phyloP scores from a whole-genome alignment of 225 moss, liverwort and hornwort genomes.

The Polytrichum formosum region DNA sequence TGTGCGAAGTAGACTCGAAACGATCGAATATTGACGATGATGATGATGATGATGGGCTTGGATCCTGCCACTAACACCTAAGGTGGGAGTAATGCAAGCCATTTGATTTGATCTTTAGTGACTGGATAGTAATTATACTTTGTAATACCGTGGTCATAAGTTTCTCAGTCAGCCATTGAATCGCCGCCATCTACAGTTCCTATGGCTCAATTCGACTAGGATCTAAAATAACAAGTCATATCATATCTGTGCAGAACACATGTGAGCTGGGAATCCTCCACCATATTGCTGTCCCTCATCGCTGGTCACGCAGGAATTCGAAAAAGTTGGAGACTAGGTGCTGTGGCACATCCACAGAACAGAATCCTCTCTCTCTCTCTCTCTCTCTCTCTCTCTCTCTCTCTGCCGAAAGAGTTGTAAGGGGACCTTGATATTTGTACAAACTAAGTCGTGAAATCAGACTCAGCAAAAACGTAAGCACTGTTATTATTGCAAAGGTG shows the following conservation, averaged over 20 bases:
- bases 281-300: slow-evolving; percentile 12
- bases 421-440: too few species aligned
- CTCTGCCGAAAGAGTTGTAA: too few species aligned
- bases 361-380: too few species aligned
- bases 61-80: slow-evolving; percentile 15
- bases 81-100: neutral
- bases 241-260: slow-evolving; percentile 3
- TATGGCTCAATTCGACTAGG: slow-evolving; percentile 2
- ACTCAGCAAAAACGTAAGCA: too few species aligned
- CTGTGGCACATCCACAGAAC: slow-evolving; percentile 1
- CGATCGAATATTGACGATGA: neutral
- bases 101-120: too few species aligned
- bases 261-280: slow-evolving; percentile 14
- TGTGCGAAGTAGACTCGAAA: too few species aligned
- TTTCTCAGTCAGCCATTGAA: neutral
- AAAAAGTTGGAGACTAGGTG: slow-evolving; percentile 2
- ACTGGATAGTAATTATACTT: too few species aligned
- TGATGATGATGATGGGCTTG: neutral
- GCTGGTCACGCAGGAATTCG: slow-evolving; percentile 7
- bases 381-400: too few species aligned
- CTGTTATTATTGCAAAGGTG: too few species aligned
- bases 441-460: too few species aligned
- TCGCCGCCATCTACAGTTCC: slow-evolving; percentile 27
- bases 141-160: neutral
- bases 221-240: slow-evolving; percentile 3